Evolutionary conservation across 768 basidiomycete species (phyloP), one percentile per base, ranked within the genome.

Genomic region (Lactarius tabidus): DNA sequence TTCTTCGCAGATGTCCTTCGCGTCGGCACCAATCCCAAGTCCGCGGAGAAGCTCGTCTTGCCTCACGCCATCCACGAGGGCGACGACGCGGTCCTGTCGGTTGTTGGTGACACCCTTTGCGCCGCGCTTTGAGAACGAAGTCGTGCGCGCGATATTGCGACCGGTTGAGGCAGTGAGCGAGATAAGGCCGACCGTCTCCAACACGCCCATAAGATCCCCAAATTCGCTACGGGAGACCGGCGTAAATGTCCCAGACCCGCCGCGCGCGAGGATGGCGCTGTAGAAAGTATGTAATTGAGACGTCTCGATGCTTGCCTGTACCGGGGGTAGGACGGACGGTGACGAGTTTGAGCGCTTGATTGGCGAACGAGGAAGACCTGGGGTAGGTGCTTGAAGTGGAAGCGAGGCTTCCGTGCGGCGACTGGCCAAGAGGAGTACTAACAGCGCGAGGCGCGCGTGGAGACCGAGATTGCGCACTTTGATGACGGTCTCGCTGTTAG

Each of bases 191-290:
- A 83, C 80, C 4, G 88, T 89, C 75, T 94, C 91, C 41, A 94
- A 76, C 56, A 93, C 77, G 29, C 84, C 82, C 0, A 89, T 71
- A 3, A 93, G 78, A 69, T 94, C 91, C 0, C 80, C 77, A 68
- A 94, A 92, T 70, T 93, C 91, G 72, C 84, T 89, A 10, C 89
- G 81, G 12, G 87, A 89, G 2, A 88, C 89, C 3, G 88, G 79
- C 3, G 81, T 76, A 66, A 91, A 87, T 6, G 84, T 72, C 18
- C 81, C 82, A 18, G 76, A 77, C 26, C 84, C 84, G 14, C 81
- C 78, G 38, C 88, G 82, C 18, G 79, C 78, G 10, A 94, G 82
- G 55, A 90, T 75, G 2, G 78, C 71, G 41, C 76, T 73, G 70
- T 93, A 93, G 73, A 86, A 91, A 0, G 80, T 71, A 63, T 91